phyloP scores from a whole-genome alignment of 805 yeast genomes.

The Wickerhamomyces ciferrii region DNA sequence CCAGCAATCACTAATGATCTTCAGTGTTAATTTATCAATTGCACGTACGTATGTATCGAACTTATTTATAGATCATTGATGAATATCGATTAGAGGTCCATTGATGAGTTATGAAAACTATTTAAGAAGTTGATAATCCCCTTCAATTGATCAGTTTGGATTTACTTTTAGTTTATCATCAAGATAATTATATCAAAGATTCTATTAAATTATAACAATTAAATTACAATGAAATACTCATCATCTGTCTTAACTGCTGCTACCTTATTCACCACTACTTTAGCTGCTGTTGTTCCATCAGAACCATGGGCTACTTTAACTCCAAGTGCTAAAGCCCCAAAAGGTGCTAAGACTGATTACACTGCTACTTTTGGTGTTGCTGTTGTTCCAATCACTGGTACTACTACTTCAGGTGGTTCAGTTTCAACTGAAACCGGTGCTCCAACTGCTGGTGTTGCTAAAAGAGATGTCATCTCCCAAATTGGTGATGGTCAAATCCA shows the following conservation, averaged over 20 bases:
- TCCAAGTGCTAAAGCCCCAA: slow-evolving; percentile 40
- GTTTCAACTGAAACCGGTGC: slow-evolving; percentile 25
- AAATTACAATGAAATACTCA: background rate
- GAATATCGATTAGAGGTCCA: too few species aligned
- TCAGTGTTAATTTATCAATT: background rate
- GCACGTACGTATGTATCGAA: background rate
- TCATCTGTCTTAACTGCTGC: background rate
- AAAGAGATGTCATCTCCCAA: slow-evolving; percentile 36
- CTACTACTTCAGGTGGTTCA: slow-evolving; percentile 23
- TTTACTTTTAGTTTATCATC: background rate
- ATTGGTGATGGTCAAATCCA: slow-evolving; percentile 34
- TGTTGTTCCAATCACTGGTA: slow-evolving; percentile 21
- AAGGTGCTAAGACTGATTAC: slow-evolving; percentile 52
- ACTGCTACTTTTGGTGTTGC: slow-evolving; percentile 56
- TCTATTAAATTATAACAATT: too few species aligned
- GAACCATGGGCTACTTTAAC: slow-evolving; percentile 67
- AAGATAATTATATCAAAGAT: background rate
- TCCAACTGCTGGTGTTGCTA: slow-evolving; percentile 27
- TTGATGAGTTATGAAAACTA: too few species aligned
- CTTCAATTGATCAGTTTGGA: background rate
- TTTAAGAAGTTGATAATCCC: background rate
- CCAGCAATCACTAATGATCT: background rate
- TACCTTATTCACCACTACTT: slow-evolving; percentile 14
- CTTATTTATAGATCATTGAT: background rate
- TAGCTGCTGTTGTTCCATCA: slow-evolving; percentile 58